Base-by-base conservation (phyloP, 2,329 filamentous ascomycete species). In the Thermomyces lanuginosus region DNA sequence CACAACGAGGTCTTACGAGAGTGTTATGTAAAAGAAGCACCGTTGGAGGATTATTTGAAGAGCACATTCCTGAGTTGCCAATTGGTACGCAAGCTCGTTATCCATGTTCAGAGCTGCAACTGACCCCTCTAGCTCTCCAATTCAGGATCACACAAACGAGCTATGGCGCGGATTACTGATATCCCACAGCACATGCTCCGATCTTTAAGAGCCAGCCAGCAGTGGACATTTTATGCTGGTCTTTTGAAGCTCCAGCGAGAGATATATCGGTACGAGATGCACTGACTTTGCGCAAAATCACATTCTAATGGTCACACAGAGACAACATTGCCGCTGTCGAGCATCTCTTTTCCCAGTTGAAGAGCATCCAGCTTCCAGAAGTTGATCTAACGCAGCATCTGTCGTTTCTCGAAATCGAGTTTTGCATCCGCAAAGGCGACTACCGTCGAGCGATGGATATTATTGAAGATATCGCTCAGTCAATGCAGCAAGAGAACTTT, bases 1-100 rank as follows among this genome's bases (percentile, higher is more conserved):
- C 77, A 21, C 52, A 62, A 73, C 42, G 76, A 91, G 36, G 61
- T 81, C 1, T 83, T 92, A 31, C 61, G 83, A 9, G 65, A 72
- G 28, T 83, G 79, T 36, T 76, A 92, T 43, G 58, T 63, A 3
- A 54, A 58, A n/a, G 58, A 60, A 24, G 63, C 65, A 18, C 64
- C 73, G 0, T 69, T 84, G 22, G 82, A 92, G 36, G 86, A 95
- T 39, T 66, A 72, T 26, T 62, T 93, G 16, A 80, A 76, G 39
- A 68, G 80, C 17, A 72, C 64, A 1, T 81, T 79, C 39, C 70
- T 77, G 4, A 64, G 74, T 30, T 76, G 81, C 2, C 69, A 75
- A 33, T 59, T 73, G 26, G 60, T 68, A 39, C 28, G 51, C 28
- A 13, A 8, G 14, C 3, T 21, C 8, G 14, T 9, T 8, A n/a